These are phyloP conservation scores for Torulaspora gathmanii DNA, from an alignment of 805 yeast genomes.

Conservation along the genomic window DNA sequence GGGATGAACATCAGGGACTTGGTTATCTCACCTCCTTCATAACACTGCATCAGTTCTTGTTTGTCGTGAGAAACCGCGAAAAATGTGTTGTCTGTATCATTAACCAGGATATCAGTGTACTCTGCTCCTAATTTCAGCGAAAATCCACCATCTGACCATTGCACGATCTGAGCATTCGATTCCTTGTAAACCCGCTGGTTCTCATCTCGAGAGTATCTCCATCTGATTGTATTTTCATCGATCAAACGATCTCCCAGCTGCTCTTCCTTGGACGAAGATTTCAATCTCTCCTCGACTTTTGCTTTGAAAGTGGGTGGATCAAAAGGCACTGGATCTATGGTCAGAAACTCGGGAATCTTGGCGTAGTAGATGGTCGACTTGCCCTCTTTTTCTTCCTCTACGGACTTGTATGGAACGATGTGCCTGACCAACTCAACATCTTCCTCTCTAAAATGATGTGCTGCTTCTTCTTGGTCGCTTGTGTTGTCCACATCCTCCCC, in stretches of 20 bases:
- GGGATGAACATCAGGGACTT: conserved; percentile 77
- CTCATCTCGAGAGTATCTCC: conserved; percentile 84
- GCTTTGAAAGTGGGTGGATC: conserved; percentile 67
- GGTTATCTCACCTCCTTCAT: conserved; percentile 58
- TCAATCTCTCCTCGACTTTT: conserved; percentile 40
- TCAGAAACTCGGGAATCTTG: conserved; percentile 77
- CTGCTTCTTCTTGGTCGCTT: conserved; percentile 34
- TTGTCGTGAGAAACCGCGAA: conserved; percentile 67
- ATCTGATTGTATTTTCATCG: conserved; percentile 83
- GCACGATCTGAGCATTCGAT: conserved; percentile 82
- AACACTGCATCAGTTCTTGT: conserved; percentile 57
- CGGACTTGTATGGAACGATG: conserved; percentile 46
- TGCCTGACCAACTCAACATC: conserved; percentile 40
- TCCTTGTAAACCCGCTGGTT: conserved; percentile 70
- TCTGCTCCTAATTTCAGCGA: conserved; percentile 86
- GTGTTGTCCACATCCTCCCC: conserved; percentile 31
- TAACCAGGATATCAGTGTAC: conserved; percentile 68
- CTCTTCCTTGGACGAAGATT: conserved; percentile 39
- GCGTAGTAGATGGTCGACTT: conserved; percentile 42
- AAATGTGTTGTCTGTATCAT: conserved; percentile 64
- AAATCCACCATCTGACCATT: conserved; percentile 90
- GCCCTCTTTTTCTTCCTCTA: conserved; percentile 35
- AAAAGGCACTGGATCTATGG: conserved; percentile 81
- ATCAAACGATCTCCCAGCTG: conserved; percentile 59
- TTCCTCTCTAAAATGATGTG: conserved; percentile 36